Conservation (phyloP, 176 grass and related monocot genomes). For the Urochloa ruziziensis region DNA sequence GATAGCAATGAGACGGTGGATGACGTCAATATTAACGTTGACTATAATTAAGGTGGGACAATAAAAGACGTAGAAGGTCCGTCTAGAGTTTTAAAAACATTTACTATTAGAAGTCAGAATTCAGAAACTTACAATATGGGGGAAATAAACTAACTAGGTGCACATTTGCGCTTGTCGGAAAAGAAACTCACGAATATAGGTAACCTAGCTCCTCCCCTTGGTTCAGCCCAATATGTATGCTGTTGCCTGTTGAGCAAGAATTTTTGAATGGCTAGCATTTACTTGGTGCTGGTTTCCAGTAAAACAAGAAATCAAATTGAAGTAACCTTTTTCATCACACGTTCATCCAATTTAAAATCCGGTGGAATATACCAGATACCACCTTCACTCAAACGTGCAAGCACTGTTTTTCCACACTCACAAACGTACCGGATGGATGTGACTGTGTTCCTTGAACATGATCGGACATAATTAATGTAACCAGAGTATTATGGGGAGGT, state of each 20-base stretch:
- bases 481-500: conserved; percentile 18
- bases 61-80: too few relatives aligned
- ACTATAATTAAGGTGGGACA: too few relatives aligned
- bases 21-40: too few relatives aligned
- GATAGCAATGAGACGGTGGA: too few relatives aligned
- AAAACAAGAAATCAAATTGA: not conserved
- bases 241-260: not conserved
- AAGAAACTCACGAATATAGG: not conserved
- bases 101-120: too few relatives aligned
- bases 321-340: not conserved
- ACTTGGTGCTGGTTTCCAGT: not conserved
- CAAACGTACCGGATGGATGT: not conserved
- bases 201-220: too few relatives aligned
- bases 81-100: too few relatives aligned
- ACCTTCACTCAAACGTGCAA: not conserved
- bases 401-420: not conserved
- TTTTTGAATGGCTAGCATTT: not conserved
- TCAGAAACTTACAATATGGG: too few relatives aligned
- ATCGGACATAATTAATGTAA: conserved; percentile 24
- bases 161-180: not conserved
- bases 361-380: not conserved
- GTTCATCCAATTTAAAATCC: not conserved
- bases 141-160: too few relatives aligned
- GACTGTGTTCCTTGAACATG: conserved; percentile 22
- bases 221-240: too few relatives aligned